These are phyloP conservation scores for Populus euphratica DNA, from an alignment of 345 rosid genomes.

Conservation along the genomic window DNA sequence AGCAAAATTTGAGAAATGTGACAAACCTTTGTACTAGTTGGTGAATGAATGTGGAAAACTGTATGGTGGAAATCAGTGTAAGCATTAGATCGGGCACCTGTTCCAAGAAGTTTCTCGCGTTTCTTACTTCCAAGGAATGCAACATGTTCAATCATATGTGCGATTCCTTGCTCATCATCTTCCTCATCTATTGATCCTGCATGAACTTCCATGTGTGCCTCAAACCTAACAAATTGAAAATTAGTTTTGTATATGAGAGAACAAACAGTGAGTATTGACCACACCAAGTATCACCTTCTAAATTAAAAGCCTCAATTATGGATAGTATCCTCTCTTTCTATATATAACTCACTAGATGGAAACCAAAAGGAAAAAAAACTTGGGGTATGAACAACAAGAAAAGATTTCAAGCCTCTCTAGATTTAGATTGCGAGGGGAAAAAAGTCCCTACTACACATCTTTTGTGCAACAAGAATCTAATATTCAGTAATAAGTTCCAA, in stretches of 20 bases:
- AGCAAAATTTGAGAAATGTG: not conserved
- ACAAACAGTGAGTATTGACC: not conserved
- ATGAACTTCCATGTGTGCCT: slow-evolving; percentile 99
- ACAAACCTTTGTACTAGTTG: slow-evolving; percentile 80
- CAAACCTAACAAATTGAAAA: slow-evolving; percentile 61
- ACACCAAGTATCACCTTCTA: not conserved
- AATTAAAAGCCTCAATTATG: no score
- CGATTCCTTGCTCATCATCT: slow-evolving; percentile 99
- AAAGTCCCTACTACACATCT: not conserved
- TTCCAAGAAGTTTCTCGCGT: slow-evolving; percentile 96
- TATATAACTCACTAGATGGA: not conserved
- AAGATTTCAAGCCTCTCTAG: not conserved
- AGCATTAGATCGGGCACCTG: slow-evolving; percentile 97
- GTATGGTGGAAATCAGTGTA: slow-evolving; percentile 99
- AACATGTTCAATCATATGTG: slow-evolving; percentile 99
- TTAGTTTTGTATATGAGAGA: slow-evolving; percentile 11
- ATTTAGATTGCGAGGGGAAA: not conserved
- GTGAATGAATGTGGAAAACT: slow-evolving; percentile 98
- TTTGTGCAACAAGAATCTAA: not conserved
- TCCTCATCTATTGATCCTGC: slow-evolving; percentile 97
- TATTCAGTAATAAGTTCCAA: not conserved
- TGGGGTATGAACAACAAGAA: not conserved
- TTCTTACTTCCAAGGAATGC: slow-evolving; percentile 99
- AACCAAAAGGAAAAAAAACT: no score
- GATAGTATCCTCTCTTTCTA: not conserved